Conservation (phyloP, 1,139 yeast species). For the Kluyveromyces marxianus region DNA sequence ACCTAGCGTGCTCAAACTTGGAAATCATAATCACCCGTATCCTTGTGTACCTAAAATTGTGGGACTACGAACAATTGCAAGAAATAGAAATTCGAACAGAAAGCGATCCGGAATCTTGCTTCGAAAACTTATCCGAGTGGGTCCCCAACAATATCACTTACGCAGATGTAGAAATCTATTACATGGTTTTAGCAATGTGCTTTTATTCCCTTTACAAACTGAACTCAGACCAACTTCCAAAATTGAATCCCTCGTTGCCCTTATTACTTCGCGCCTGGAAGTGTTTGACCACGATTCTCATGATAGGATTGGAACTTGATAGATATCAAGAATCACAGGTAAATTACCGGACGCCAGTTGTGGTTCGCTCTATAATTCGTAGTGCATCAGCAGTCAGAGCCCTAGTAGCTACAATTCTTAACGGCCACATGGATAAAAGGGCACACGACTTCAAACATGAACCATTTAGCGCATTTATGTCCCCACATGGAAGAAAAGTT, state of each 20-base stretch:
- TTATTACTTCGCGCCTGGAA: slow-evolving; percentile 56
- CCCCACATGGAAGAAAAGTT: slow-evolving; percentile 53
- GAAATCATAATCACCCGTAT: slow-evolving; percentile 40
- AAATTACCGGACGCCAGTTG: slow-evolving; percentile 40
- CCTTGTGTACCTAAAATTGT: slow-evolving; percentile 37
- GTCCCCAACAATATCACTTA: slow-evolving; percentile 39
- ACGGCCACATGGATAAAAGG: slow-evolving; percentile 35
- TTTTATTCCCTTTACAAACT: slow-evolving; percentile 47
- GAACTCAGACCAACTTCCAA: slow-evolving; percentile 31
- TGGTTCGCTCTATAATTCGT: slow-evolving; percentile 46
- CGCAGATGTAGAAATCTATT: slow-evolving; percentile 41
- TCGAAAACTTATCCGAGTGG: slow-evolving; percentile 39
- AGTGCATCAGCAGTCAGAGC: slow-evolving; percentile 60
- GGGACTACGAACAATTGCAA: slow-evolving; percentile 41
- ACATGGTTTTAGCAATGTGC: slow-evolving; percentile 45
- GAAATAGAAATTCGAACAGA: background rate
- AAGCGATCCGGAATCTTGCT: background rate
- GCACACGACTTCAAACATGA: slow-evolving; percentile 49
- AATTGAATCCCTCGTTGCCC: slow-evolving; percentile 52
- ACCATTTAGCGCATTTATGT: slow-evolving; percentile 47
- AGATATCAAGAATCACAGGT: slow-evolving; percentile 43
- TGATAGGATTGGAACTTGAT: slow-evolving; percentile 57
- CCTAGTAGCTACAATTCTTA: slow-evolving; percentile 52
- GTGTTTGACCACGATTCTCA: slow-evolving; percentile 48
- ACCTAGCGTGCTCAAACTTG: slow-evolving; percentile 38